Percentiles rank a stretch among this genome's conserved stretches.
Conservation (phyloP, 2,329 filamentous ascomycete species). For the Arthrobotrys iridis region DNA sequence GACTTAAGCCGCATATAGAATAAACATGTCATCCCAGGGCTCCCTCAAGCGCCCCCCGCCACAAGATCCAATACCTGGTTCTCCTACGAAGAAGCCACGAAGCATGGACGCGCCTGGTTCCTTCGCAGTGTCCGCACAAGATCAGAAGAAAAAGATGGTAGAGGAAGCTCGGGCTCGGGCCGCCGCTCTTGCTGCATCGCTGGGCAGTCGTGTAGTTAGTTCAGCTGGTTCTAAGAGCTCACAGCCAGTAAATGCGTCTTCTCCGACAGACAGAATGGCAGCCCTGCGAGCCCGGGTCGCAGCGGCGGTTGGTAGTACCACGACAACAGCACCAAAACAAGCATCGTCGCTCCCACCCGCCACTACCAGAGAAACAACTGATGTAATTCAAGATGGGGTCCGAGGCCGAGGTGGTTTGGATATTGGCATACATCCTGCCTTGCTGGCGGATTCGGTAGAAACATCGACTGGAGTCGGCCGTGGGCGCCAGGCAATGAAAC, state of each 20-base stretch:
- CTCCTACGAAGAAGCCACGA: slow-evolving; percentile 46
- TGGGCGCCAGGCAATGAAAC: slow-evolving; percentile 63
- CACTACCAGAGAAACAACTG: slow-evolving; percentile 60
- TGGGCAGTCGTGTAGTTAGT: slow-evolving; percentile 21
- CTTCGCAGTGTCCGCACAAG: slow-evolving; percentile 28
- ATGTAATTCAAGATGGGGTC: slow-evolving; percentile 65
- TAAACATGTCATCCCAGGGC: slow-evolving; percentile 32
- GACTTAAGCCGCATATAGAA: neutral
- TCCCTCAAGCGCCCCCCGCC: slow-evolving; percentile 49
- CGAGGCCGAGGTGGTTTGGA: slow-evolving; percentile 74
- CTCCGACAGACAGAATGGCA: slow-evolving; percentile 74
- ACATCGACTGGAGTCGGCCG: slow-evolving; percentile 61
- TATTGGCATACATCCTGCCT: slow-evolving; percentile 79
- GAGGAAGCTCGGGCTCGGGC: slow-evolving; percentile 58
- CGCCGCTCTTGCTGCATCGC: slow-evolving; percentile 56
- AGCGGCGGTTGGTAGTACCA: slow-evolving; percentile 71
- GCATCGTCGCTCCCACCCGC: slow-evolving; percentile 59
- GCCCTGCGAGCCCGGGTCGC: slow-evolving; percentile 82
- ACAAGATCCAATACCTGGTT: slow-evolving; percentile 39
- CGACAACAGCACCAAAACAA: slow-evolving; percentile 59
- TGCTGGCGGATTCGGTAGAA: slow-evolving; percentile 67
- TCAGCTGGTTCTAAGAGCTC: slow-evolving; percentile 24
- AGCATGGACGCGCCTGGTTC: slow-evolving; percentile 32
- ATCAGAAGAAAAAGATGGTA: slow-evolving; percentile 58
- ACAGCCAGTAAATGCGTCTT: slow-evolving; percentile 58